phyloP scores from a whole-genome alignment of 2,329 filamentous ascomycete genomes.

The Exophiala sideris region DNA sequence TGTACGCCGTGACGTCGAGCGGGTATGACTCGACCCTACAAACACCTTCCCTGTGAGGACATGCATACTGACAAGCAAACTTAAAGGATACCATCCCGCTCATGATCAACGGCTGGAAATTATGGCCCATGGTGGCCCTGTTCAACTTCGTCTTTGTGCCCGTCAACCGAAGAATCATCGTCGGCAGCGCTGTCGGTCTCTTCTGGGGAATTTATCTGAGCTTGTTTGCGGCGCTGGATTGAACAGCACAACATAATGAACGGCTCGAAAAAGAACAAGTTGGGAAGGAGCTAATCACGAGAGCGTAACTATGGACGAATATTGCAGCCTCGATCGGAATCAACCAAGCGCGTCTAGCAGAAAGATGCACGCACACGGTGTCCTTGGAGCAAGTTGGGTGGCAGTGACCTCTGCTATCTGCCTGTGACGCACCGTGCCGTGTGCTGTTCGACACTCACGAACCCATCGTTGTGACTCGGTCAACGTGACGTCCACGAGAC shows the following conservation, averaged over 20 bases:
- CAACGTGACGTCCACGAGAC: too few relatives aligned
- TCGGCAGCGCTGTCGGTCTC: constrained; percentile 30
- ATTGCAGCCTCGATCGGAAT: too few relatives aligned
- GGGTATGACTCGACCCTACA: constrained; percentile 6
- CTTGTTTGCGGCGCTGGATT: constrained; percentile 1
- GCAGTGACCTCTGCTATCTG: too few relatives aligned
- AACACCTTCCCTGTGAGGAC: not conserved
- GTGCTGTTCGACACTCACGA: too few relatives aligned
- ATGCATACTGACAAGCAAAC: constrained; percentile 1
- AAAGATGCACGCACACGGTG: too few relatives aligned
- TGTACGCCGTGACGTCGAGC: constrained; percentile 36
- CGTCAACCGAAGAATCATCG: constrained; percentile 34
- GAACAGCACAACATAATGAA: not conserved
- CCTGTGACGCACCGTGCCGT: too few relatives aligned
- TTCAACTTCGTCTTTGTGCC: constrained; percentile 40
- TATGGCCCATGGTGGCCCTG: constrained; percentile 41
- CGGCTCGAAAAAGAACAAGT: not conserved
- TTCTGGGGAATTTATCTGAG: not conserved
- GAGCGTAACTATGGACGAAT: too few relatives aligned
- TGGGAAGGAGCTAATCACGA: not conserved
- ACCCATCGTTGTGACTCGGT: too few relatives aligned
- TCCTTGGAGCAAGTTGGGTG: too few relatives aligned
- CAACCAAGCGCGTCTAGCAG: too few relatives aligned
- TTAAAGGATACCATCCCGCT: constrained; percentile 37
- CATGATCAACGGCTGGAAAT: constrained; percentile 38